Percentiles rank a stretch among this genome's conserved stretches.
Conservation (phyloP, 148 eudicot species). For the Rhododendron molle region DNA sequence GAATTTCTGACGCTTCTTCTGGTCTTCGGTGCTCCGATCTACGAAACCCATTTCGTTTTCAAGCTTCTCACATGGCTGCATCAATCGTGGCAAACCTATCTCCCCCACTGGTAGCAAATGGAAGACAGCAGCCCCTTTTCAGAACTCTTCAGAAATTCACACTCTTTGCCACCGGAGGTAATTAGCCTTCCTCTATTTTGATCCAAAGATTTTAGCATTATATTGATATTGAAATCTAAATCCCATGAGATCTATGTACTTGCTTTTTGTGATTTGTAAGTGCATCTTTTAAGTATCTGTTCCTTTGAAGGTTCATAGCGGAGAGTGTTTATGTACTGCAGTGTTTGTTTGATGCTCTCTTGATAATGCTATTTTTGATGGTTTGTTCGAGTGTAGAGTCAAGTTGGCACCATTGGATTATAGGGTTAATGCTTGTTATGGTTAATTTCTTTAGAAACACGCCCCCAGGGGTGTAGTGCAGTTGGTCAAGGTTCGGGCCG, state of each 20-base stretch:
- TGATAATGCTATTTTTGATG: background rate
- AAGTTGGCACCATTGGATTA: background rate
- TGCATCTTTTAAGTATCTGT: background rate
- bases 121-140: slow-evolving; percentile 29
- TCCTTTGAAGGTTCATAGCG: background rate
- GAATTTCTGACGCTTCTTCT: background rate
- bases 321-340: background rate
- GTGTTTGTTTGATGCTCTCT: background rate
- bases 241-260: background rate
- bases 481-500: too few relatives aligned
- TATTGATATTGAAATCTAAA: too few relatives aligned
- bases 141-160: slow-evolving; percentile 28
- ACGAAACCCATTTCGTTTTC: background rate
- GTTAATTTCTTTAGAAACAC: background rate
- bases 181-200: background rate
- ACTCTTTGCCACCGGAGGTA: slow-evolving; percentile 35
- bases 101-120: slow-evolving; percentile 45
- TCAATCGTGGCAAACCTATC: slow-evolving; percentile 44
- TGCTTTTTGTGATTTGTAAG: background rate
- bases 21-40: background rate
- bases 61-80: slow-evolving; percentile 46
- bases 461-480: too few relatives aligned
- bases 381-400: background rate
- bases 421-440: background rate
- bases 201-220: background rate